Percentiles rank a stretch among this genome's conserved stretches.
phyloP scores from a whole-genome alignment of 2,329 filamentous ascomycete species.

The Incumbomyces delicatus region DNA sequence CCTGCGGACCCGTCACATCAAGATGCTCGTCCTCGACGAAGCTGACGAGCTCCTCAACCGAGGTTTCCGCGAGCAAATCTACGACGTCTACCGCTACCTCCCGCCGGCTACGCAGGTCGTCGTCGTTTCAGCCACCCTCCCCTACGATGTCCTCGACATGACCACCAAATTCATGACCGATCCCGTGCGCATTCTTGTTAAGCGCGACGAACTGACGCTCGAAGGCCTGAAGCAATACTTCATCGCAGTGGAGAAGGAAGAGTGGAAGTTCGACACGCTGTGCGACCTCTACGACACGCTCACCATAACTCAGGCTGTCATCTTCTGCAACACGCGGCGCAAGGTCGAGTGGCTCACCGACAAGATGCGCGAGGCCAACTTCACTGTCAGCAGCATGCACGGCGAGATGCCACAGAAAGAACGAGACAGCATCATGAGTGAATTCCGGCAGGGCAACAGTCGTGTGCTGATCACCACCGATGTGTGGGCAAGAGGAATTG shows the following conservation, averaged over 20 bases:
- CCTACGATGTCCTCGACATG: slow-evolving; percentile 97
- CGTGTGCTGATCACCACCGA: slow-evolving; percentile 95
- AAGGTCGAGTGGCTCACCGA: slow-evolving; percentile 99
- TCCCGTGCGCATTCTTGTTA: slow-evolving; percentile 89
- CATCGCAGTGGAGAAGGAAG: slow-evolving; percentile 97
- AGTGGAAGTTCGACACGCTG: slow-evolving; percentile 98
- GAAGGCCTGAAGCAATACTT: slow-evolving; percentile 99
- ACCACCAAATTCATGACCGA: slow-evolving; percentile 99
- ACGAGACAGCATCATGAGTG: slow-evolving; percentile 97
- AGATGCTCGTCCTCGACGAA: slow-evolving; percentile 69
- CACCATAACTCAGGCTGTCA: slow-evolving; percentile 96
- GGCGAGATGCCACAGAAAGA: slow-evolving; percentile 99
- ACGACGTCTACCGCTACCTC: slow-evolving; percentile 95
- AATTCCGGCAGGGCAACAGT: slow-evolving; percentile 93
- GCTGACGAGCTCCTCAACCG: slow-evolving; percentile 77
- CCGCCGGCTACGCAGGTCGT: slow-evolving; percentile 97
- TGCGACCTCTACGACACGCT: slow-evolving; percentile 98
- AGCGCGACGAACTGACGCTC: slow-evolving; percentile 95
- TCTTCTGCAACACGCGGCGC: slow-evolving; percentile 97
- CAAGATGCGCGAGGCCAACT: slow-evolving; percentile 98
- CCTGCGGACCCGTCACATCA: slow-evolving; percentile 63
- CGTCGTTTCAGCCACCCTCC: slow-evolving; percentile 89
- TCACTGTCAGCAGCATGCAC: slow-evolving; percentile 97
- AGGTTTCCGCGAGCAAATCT: slow-evolving; percentile 96
- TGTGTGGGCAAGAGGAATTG: slow-evolving; percentile 95